Base-by-base conservation (phyloP, 139 green algal species). In the Micractinium sp. region DNA sequence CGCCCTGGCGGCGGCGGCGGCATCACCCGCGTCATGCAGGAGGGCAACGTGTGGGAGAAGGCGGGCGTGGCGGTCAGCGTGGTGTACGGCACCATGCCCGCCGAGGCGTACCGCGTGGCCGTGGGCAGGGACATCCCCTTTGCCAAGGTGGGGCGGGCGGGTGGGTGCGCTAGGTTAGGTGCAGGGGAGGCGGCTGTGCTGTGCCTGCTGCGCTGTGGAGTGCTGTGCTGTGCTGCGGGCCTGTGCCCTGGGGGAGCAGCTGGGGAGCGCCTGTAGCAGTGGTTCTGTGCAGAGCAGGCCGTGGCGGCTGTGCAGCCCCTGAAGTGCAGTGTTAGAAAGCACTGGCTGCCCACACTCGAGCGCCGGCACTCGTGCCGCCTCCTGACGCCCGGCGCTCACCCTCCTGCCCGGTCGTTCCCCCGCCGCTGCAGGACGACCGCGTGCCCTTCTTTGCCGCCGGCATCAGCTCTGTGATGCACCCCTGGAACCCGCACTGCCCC, bases 381-480 rank as follows among this genome's bases (percentile, higher is more conserved):
- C 53, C 56, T 47, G n/a, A 3, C 81, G 14, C 47, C 47, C 27
- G 3, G 22, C 47, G 23, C 79, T 22, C 31, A 18, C 27, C 47
- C 25, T 14, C 3, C 41, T 12, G n/a, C 81, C 41, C 73, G 12
- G 1, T 56, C 88, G 98, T 99, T 90, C 97, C 92, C 86, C 98
- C 93, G 27, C 97, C 99, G 3, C 61, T 35, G 66, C 82, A 87
- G 82, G 82, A 87, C 36, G 86, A 89, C 38, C 93, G 96, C 41
- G 97, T 99, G 85, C 98, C 98, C 27, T 99, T 99, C 95, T 99
- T 99, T 81, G 98, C 97, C 9, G 95, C 96, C 22, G 98, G 98
- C 89, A 98, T 99, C 91, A 97, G 92, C 89, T 98, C 94, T 20
- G 98, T 99, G 15, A 99, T 99, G 96, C 98, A 99, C 93, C 98